A percentile compares a stretch with the other conserved stretches of the same genome.
Conservation (phyloP, 805 yeast genomes). For the Vanderwaltozyma polyspora region DNA sequence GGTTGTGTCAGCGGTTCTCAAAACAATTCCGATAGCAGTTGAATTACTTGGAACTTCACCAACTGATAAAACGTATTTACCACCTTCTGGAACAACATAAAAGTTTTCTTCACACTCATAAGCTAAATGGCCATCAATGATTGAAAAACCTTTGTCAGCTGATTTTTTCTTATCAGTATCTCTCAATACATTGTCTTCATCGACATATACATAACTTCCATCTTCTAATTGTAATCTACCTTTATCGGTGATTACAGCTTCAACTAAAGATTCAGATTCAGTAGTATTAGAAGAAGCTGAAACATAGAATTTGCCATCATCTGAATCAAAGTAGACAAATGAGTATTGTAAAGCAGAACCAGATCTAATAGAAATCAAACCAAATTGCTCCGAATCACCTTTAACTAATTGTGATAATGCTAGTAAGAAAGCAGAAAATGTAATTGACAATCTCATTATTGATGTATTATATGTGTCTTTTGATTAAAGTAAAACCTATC, state of each 20-base stretch:
- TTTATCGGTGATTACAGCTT: constrained; percentile 22
- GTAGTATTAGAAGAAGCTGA: neutral
- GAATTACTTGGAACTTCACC: constrained; percentile 12
- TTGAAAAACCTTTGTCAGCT: constrained; percentile 30
- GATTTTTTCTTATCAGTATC: constrained; percentile 17
- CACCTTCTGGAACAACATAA: constrained; percentile 29
- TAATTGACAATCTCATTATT: neutral
- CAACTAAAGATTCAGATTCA: neutral
- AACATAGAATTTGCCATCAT: neutral
- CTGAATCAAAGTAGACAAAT: constrained; percentile 11
- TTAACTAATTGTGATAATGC: constrained; percentile 16
- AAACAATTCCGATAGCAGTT: constrained; percentile 11
- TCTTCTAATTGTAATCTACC: constrained; percentile 23
- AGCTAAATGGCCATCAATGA: constrained; percentile 10
- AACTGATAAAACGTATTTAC: constrained; percentile 11
- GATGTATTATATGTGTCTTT: neutral
- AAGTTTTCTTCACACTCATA: constrained; percentile 20
- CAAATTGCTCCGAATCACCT: constrained; percentile 31
- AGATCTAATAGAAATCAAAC: constrained; percentile 27
- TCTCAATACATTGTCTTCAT: constrained; percentile 12
- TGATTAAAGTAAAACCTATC: neutral
- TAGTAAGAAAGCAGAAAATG: constrained; percentile 6
- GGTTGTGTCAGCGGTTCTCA: constrained; percentile 3
- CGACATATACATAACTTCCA: constrained; percentile 23
- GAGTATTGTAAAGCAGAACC: constrained; percentile 28